Base-by-base conservation (phyloP, 2,329 filamentous ascomycete genomes). In the Sporothrix protearum region DNA sequence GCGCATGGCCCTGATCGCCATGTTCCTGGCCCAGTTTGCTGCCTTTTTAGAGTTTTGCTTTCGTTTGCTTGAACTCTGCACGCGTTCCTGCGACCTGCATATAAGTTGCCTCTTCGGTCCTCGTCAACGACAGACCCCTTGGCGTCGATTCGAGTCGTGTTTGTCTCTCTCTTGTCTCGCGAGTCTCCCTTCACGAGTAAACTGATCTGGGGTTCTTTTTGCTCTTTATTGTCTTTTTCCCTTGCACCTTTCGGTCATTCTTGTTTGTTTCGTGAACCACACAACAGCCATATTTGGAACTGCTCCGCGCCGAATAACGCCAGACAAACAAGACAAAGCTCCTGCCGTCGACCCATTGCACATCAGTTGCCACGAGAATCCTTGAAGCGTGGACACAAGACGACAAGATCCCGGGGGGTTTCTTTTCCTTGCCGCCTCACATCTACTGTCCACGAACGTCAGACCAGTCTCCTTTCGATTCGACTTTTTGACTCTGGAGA, bases 1-100 rank as follows among this genome's bases (percentile, higher is more conserved):
- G 28, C 53, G 33, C 53, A 57, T 22, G 63, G 63, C 42, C 63
- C 63, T 66, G 63, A 66, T 66, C 63, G 63, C 33, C 63, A 66
- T 30, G 42, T 49, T 45, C 22, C 39, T 45, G 59, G 39, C 59
- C 59, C 57, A 19, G 33, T 39, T 39, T 61, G 57, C 33, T 22
- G n/a, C 49, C 49, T 53, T 51, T 51, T n/a, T 49, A 3, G 25
- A 10, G 22, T 28, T 25, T 33, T 57, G 28, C 30, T 7, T 39
- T 39, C 33, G 8, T 61, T 39, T 61, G 57, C 14, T 22, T 8
- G 8, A 7, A n/a, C 19, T 25, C 22, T 25, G 59, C 59, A 45
- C 59, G 59, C 59, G 61, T 47, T 47, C 63, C 22, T 47, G 63
- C 25, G 42, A 66, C 22, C 22, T 66, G 42, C 63, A 66, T 66